A percentile compares a stretch with the other conserved stretches of the same genome.
phyloP scores from a whole-genome alignment of 192 early-diverging fungal species.

The Backusella australiensis region DNA sequence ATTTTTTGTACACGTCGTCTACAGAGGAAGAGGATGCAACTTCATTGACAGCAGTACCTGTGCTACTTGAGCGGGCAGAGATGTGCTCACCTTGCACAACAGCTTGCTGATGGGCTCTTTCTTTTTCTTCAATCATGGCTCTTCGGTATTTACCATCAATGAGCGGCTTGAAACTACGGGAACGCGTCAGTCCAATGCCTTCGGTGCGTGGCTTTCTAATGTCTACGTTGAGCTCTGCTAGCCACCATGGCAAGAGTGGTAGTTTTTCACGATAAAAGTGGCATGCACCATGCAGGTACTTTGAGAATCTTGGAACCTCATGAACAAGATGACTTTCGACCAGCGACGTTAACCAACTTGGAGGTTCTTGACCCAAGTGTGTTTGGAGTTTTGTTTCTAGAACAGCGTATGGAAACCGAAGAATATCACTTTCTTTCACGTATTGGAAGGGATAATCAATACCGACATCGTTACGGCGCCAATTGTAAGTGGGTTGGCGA shows the following conservation, averaged over 20 bases:
- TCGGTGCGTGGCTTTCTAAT: slow-evolving; percentile 44
- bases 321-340: slow-evolving; percentile 46
- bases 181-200: slow-evolving; percentile 31
- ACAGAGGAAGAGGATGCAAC: background rate
- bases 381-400: slow-evolving; percentile 39
- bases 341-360: slow-evolving; percentile 24
- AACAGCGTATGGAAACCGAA: slow-evolving; percentile 39
- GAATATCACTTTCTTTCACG: slow-evolving; percentile 26
- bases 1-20: background rate
- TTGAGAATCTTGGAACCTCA: slow-evolving; percentile 50
- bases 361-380: slow-evolving; percentile 41
- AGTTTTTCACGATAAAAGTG: slow-evolving; percentile 44
- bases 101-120: slow-evolving; percentile 18
- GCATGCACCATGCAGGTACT: slow-evolving; percentile 47
- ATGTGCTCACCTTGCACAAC: background rate
- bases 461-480: slow-evolving; percentile 35
- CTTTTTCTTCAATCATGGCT: slow-evolving; percentile 36
- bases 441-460: slow-evolving; percentile 41
- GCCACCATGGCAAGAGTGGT: slow-evolving; percentile 47
- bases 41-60: background rate
- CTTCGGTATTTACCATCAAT: slow-evolving; percentile 35
- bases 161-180: slow-evolving; percentile 34
- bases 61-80: background rate
- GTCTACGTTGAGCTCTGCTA: slow-evolving; percentile 48
- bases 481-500: slow-evolving; percentile 69